Conservation (phyloP, 1,284 basidiomycete species). For the Pascua guehoae region DNA sequence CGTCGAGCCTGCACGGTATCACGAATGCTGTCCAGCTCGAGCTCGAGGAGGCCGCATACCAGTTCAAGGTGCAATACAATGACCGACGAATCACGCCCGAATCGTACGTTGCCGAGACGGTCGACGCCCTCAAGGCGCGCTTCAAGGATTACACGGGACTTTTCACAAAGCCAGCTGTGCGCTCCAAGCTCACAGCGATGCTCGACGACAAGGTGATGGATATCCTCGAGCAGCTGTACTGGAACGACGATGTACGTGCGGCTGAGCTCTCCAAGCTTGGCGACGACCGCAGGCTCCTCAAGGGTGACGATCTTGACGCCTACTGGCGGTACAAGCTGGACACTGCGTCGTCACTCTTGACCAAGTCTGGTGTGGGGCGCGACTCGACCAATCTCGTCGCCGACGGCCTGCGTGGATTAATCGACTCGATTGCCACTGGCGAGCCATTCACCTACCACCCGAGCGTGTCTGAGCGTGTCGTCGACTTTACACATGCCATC, state of each 20-base stretch:
- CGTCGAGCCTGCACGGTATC: constrained; percentile 87
- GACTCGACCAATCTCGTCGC: constrained; percentile 93
- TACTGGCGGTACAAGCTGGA: constrained; percentile 97
- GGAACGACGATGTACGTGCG: constrained; percentile 76
- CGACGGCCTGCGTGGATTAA: constrained; percentile 81
- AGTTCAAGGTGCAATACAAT: constrained; percentile 97
- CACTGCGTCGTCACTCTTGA: constrained; percentile 82
- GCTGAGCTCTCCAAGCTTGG: constrained; percentile 70
- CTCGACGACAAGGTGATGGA: constrained; percentile 96
- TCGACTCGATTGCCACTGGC: constrained; percentile 77
- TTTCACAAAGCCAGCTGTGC: constrained; percentile 85
- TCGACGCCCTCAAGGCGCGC: constrained; percentile 84
- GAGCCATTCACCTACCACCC: constrained; percentile 94
- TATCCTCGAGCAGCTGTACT: constrained; percentile 94
- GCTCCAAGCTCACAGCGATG: constrained; percentile 81
- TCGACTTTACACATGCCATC: constrained; percentile 87
- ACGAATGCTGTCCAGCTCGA: constrained; percentile 95
- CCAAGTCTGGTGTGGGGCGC: constrained; percentile 94
- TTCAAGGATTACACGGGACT: constrained; percentile 82
- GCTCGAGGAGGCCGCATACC: constrained; percentile 92
- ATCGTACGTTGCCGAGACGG: constrained; percentile 94
- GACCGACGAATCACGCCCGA: constrained; percentile 91
- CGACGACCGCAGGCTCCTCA: constrained; percentile 61
- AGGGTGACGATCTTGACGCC: constrained; percentile 69
- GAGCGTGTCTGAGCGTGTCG: constrained; percentile 77